Evolutionary conservation across 352 stramenopile genomes (phyloP), one percentile per base, ranked within the genome.

Genomic region (Globisporangium nodosum): DNA sequence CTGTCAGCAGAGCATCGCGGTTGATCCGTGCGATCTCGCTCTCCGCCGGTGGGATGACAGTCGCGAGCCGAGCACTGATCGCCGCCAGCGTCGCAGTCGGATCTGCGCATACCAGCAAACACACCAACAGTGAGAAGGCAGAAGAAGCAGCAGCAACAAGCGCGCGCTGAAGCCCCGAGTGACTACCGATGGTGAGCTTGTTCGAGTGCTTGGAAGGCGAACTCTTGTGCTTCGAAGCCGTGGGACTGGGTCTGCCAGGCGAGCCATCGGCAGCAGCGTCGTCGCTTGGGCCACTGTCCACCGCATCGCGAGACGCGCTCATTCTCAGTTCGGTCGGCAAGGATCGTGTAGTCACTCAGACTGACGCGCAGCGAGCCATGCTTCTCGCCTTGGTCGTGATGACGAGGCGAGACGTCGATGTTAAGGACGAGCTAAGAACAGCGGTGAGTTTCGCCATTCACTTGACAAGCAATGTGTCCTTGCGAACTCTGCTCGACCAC

Each of bases 21-120:
- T 88, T 87, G 54, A 94, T 84, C 35, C 81, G 67, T 4, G 66
- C 64, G 27, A 94, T 92, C 63, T 94, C 82, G 30, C 75, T 76
- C 54, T 94, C 85, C 0, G 76, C 82, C 37, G 80, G 76, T 43
- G 68, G 71, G 33, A 92, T 59, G 21, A 74, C 60, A 0, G 74
- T 65, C 13, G 79, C 68, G 35, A 90, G 54, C 5, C 75, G 69
- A 15, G 82, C 76, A 57, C 79, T 89, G 50, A 92, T 89, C 3
- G 79, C 74, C 18, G 76, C 79, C 11, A 90, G 54, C 27, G 75
- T 73, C 51, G 65, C 68, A 15, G 70, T 63, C 18, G 67, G 61
- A 35, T 81, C 74, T 83, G 53, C 20, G 11, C 35, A 13, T 20
- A 31, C 18, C 30, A 27, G n/a, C n/a, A 49, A 27, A 8, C 18